Evolutionary conservation across 495 filamentous ascomycete species (phyloP), one percentile per base, ranked within the genome.

Genomic region (Darksidea phi): DNA sequence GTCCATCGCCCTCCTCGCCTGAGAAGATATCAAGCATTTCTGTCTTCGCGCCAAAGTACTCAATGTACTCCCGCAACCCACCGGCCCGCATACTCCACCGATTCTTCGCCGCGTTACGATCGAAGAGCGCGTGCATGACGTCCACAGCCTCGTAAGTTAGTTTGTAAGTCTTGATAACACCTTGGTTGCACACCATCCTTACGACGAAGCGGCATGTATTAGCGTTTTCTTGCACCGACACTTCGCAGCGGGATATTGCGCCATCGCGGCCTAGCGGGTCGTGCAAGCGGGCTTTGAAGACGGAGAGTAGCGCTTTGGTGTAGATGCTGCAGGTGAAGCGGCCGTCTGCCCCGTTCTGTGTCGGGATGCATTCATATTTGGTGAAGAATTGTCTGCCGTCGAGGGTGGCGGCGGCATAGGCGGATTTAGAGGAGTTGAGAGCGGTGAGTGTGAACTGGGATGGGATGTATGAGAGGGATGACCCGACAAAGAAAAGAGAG

Each of bases 351-450:
- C 71, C 64, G 20, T 55, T 68, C 34, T 68, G 64, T 4, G 66
- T 70, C 13, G 78, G 77, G 54, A 77, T 75, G 65, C 83, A 92
- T 49, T 80, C 75, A 71, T 96, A 98, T 21, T 79, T 80, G 23
- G 88, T 82, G 70, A 97, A 98, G 75, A 97, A 98, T n/a, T 77
- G 75, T 55, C 78, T 79, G 24, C 80, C 80, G 48, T 87, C 83
- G 37, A 96, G 84, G 12, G 82, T 81, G 66, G 96, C 89, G 15
- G 89, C 89, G 0, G 88, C 85, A 75, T 96, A 96, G 41, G 91
- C 91, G 20, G 94, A 95, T 70, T 95, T 95, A 15, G 91, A 90
- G n/a, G 86, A 82, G 74, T 97, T 98, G 38, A 98, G 77, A 1
- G 89, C 85, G 34, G 89, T 91, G 49, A 98, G 71, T 18, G 86